Conservation (phyloP, 2,329 filamentous ascomycete species). For the Botrytis byssoidea region DNA sequence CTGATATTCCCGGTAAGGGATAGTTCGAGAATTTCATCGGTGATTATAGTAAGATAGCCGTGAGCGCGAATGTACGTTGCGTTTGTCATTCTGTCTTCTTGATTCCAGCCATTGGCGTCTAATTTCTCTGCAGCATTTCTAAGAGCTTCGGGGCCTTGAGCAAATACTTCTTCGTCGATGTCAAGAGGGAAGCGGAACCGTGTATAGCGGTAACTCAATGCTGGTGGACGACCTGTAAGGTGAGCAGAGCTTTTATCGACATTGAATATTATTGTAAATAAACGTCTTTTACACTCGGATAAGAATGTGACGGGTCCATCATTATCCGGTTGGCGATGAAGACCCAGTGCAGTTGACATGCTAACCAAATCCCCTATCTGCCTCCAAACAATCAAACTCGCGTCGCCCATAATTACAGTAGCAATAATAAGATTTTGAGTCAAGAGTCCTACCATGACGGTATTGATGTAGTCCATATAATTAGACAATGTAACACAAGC, state of each 20-base stretch:
- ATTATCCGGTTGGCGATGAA: slow-evolving; percentile 33
- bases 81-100: slow-evolving; percentile 44
- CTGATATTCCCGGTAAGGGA: slow-evolving; percentile 40
- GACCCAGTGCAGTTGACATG: slow-evolving; percentile 33
- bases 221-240: slow-evolving; percentile 55
- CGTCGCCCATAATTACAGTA: slow-evolving; percentile 44
- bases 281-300: slow-evolving; percentile 41
- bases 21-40: slow-evolving; percentile 59
- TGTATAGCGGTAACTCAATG: slow-evolving; percentile 52
- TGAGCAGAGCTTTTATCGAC: slow-evolving; percentile 52
- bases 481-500: slow-evolving; percentile 42
- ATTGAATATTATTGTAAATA: slow-evolving; percentile 43
- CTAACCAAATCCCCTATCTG: slow-evolving; percentile 42
- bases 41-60: slow-evolving; percentile 48
- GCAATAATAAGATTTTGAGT: slow-evolving; percentile 41
- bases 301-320: slow-evolving; percentile 34
- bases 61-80: slow-evolving; percentile 49
- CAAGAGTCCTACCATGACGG: slow-evolving; percentile 42
- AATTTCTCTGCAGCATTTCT: slow-evolving; percentile 42
- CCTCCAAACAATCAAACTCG: slow-evolving; percentile 43
- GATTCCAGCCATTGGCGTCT: slow-evolving; percentile 54
- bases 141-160: slow-evolving; percentile 44
- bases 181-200: slow-evolving; percentile 55
- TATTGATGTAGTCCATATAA: slow-evolving; percentile 42
- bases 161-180: slow-evolving; percentile 50